These are phyloP conservation scores for Zoysia pacifica DNA, from an alignment of 176 grass and related monocot species.

Conservation along the genomic window DNA sequence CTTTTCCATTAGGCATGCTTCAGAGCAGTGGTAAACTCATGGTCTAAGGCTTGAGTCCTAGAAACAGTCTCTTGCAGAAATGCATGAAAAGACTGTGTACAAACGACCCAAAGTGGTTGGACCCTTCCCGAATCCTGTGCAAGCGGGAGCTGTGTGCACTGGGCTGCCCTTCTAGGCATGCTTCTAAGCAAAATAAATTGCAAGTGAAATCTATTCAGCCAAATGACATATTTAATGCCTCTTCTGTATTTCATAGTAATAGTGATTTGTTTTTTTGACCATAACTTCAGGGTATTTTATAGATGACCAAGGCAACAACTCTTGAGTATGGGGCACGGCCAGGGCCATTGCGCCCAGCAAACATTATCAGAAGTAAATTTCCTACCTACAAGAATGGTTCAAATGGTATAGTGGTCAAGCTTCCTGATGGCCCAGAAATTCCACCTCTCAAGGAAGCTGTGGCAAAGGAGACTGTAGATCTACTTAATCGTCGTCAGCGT, in stretches of 20 bases:
- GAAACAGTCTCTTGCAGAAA: no score
- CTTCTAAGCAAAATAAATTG: background rate
- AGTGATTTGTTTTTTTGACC: slow-evolving; percentile 25
- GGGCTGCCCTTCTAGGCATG: no score
- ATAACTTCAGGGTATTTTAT: slow-evolving; percentile 22
- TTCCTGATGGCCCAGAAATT: slow-evolving; percentile 49
- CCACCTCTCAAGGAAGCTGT: slow-evolving; percentile 64
- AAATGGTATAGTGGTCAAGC: slow-evolving; percentile 62
- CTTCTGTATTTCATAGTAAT: slow-evolving; percentile 11
- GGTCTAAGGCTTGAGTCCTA: no score
- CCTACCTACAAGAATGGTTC: slow-evolving; percentile 68
- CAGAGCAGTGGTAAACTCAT: background rate
- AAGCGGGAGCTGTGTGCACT: no score
- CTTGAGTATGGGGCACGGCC: slow-evolving; percentile 56
- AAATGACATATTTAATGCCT: background rate
- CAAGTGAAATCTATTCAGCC: background rate
- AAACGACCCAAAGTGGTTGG: no score
- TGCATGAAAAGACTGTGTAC: no score
- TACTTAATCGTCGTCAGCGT: slow-evolving; percentile 60
- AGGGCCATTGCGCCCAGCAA: slow-evolving; percentile 52
- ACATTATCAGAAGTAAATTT: slow-evolving; percentile 63
- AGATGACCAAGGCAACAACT: slow-evolving; percentile 55
- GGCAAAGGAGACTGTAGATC: slow-evolving; percentile 69
- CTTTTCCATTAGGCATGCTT: slow-evolving; percentile 10
- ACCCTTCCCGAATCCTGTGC: no score